Evolutionary conservation across 345 rosid species (phyloP), one percentile per base, ranked within the genome.

Genomic region (Bruguiera gymnorhiza): DNA sequence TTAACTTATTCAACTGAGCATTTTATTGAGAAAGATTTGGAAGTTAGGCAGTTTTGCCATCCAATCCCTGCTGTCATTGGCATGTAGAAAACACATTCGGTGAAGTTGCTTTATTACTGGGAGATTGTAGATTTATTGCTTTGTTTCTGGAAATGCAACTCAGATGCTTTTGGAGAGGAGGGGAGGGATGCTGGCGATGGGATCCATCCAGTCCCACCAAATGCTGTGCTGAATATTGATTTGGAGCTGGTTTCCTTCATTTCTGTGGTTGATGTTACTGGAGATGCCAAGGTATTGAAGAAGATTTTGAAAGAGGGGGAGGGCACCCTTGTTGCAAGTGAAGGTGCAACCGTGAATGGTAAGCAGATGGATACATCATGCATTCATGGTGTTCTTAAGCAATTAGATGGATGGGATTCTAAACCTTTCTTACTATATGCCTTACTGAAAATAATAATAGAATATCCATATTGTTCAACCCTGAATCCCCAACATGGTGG

Each of bases 221-320:
- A 78, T 70, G 75, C 88, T 30, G 70, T 70, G 34, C 78, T 88
- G 70, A 65, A 74, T 62, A 53, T 84, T 50, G 83, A 84, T 66
- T 26, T 88, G 67, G 81, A 80, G 67, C 73, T 88, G 82, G 68
- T 80, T 16, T 84, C 93, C 46, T 88, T 78, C 62, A 88, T 83
- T 75, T 70, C 82, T 54, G 90, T 88, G 37, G 67, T 84, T 73
- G 90, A 88, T 79, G 78, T 86, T 31, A 70, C 76, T 5, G 86
- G 86, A 15, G 88, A 88, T 70, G 74, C 75, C 57, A 83, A 84
- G 80, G 87, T 86, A 36, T 61, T 84, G 31, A 88, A 88, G 77
- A 88, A 86, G 79, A 82, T 88, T 37, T 43, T 88, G 73, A 84
- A 70, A 53, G 86, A 83, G 69, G 90, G 93, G 70, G 84, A 86